Conservation (phyloP, 257 asterid species). For the Dorcoceras hygrometricum region DNA sequence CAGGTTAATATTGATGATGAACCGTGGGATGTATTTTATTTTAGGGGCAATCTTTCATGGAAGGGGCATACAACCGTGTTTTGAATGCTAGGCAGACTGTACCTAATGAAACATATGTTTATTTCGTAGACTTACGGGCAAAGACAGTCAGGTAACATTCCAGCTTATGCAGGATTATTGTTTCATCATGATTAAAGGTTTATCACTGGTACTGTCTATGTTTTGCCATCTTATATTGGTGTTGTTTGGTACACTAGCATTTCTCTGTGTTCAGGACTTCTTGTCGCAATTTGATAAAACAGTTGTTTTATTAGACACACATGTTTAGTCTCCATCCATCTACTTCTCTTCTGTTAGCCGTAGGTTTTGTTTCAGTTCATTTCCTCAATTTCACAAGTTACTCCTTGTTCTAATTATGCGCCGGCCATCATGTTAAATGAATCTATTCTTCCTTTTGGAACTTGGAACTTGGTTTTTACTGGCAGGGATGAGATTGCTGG, state of each 20-base stretch:
- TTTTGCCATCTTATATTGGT: no score
- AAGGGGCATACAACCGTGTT: slow-evolving; percentile 96
- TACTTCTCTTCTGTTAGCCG: not conserved
- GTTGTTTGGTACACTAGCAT: no score
- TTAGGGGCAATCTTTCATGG: slow-evolving; percentile 96
- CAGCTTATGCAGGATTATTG: no score
- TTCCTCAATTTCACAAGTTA: not conserved
- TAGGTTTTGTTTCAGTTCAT: not conserved
- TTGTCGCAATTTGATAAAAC: not conserved
- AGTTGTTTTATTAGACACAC: not conserved
- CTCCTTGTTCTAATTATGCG: not conserved
- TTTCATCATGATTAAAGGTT: no score
- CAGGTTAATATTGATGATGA: not conserved
- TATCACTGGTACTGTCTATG: no score
- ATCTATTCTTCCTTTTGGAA: slow-evolving; percentile 11
- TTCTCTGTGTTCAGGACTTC: no score
- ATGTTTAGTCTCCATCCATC: no score
- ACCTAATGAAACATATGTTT: slow-evolving; percentile 78
- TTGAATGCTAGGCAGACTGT: slow-evolving; percentile 85
- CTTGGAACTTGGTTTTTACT: slow-evolving; percentile 25
- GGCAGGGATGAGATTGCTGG: slow-evolving; percentile 93
- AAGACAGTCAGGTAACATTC: slow-evolving; percentile 77
- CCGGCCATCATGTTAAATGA: not conserved
- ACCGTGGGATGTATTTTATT: not conserved
- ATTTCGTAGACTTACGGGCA: slow-evolving; percentile 94